Evolutionary conservation across 192 early-diverging fungal species (phyloP).

Genomic region (Coemansia sp.): DNA sequence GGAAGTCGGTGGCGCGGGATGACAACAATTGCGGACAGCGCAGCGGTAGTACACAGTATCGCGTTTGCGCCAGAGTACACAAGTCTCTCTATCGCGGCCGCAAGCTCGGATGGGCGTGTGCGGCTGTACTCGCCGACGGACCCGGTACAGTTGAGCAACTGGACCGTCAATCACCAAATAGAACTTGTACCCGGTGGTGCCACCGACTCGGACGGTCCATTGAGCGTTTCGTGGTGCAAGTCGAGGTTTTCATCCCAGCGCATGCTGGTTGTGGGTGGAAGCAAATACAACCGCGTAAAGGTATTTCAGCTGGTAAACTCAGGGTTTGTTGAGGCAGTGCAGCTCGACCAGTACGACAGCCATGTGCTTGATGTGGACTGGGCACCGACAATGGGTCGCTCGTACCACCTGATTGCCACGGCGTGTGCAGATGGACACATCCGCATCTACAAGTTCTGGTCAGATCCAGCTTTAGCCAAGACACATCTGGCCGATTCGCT

Average conservation of each 20-base stretch:
- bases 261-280: conserved; percentile 81
- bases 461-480: conserved; percentile 25
- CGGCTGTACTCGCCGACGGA: conserved; percentile 87
- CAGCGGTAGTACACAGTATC: conserved; percentile 79
- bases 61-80: conserved; percentile 84
- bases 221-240: conserved; percentile 86
- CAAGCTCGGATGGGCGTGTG: conserved; percentile 77
- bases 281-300: conserved; percentile 74
- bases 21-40: conserved; percentile 64
- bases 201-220: conserved; percentile 76
- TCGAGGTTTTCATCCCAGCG: conserved; percentile 71
- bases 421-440: conserved; percentile 48
- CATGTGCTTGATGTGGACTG: conserved; percentile 57
- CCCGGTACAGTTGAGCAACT: conserved; percentile 69
- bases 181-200: conserved; percentile 55
- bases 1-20: conserved; percentile 68
- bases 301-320: conserved; percentile 44
- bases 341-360: conserved; percentile 55
- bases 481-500: conserved; percentile 27
- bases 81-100: conserved; percentile 76
- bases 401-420: conserved; percentile 55
- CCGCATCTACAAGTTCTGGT: conserved; percentile 56
- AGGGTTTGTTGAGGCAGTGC: conserved; percentile 49
- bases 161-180: conserved; percentile 72
- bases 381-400: conserved; percentile 59